Evolutionary conservation across 345 rosid species (phyloP), one percentile per base, ranked within the genome.

Genomic region (Populus euphratica): DNA sequence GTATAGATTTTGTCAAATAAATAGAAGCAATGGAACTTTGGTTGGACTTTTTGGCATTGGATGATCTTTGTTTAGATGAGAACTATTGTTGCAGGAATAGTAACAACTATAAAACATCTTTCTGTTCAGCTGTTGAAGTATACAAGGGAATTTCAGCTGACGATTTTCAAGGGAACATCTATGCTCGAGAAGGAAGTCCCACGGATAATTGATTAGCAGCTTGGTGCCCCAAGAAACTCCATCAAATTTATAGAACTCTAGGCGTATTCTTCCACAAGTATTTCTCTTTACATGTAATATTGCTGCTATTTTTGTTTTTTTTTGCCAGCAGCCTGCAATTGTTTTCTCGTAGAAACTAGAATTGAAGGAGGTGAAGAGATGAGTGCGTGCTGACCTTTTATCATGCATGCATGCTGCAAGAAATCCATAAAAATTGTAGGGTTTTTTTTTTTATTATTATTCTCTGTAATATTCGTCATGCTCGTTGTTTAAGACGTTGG

Each of bases 101-200:
- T 61, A 61, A 61, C 65, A 61, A 25, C 14, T 21, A n/a, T 25
- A 47, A 25, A 61, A 20, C 59, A 0, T 68, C 36, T 31, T 59
- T 17, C 0, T 72, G 50, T 76, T 59, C 92, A 96, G 99, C 41
- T 92, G 86, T 83, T 62, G 73, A 80, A 84, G 80, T 90, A 89
- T 87, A 89, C 93, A 81, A 86, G 80, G 77, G 89, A 91, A 74
- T 79, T 86, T 75, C 95, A 89, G 85, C 88, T 94, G 59, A 94
- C 98, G 4, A 84, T 96, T 68, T 96, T 94, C 72, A 89, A 89
- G 75, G 98, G 98, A 72, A 96, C 97, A 50, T 85, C 90, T 69
- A 88, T 94, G 91, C 83, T 96, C 62, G 97, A 96, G 87, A 96
- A 91, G 85, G 89, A 87, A 84, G 90, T 96, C 68, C 90, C 80